Conservation (phyloP, 495 filamentous ascomycete genomes). For the Pseudevernia furfuracea region DNA sequence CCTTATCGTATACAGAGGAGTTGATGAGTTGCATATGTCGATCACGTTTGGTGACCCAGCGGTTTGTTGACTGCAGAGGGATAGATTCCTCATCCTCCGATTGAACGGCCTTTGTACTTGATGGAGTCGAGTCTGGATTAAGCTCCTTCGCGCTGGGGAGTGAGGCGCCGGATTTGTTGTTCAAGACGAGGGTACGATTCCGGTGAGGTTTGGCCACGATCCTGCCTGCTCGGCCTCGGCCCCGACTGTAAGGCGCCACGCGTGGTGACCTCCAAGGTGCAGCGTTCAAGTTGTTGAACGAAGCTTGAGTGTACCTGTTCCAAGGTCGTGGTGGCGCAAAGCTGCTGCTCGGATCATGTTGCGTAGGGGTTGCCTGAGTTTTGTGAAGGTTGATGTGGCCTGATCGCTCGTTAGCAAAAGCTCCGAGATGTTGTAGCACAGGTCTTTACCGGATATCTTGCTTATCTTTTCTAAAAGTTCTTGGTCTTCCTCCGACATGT, state of each 20-base stretch:
- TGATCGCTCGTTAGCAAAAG: slow-evolving; percentile 34
- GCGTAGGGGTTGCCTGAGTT: slow-evolving; percentile 44
- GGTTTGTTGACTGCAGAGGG: slow-evolving; percentile 27
- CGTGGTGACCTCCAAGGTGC: slow-evolving; percentile 21
- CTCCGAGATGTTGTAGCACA: slow-evolving; percentile 21
- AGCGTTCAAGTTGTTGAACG: slow-evolving; percentile 22
- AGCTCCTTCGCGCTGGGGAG: not conserved
- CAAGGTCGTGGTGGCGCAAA: slow-evolving; percentile 9
- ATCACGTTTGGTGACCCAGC: slow-evolving; percentile 73
- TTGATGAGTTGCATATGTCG: slow-evolving; percentile 90
- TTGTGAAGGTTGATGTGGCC: slow-evolving; percentile 82
- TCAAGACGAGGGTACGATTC: slow-evolving; percentile 67
- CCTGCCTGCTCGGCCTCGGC: slow-evolving; percentile 38
- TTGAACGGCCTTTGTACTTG: slow-evolving; percentile 33
- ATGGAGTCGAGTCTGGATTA: not conserved
- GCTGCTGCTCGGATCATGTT: slow-evolving; percentile 16
- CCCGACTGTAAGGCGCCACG: slow-evolving; percentile 40
- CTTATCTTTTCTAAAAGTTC: slow-evolving; percentile 69
- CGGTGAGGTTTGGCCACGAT: slow-evolving; percentile 43
- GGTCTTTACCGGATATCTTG: slow-evolving; percentile 59
- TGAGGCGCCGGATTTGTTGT: slow-evolving; percentile 38
- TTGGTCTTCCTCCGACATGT: slow-evolving; percentile 61
- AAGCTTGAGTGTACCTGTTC: slow-evolving; percentile 21
- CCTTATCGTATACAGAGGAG: slow-evolving; percentile 69
- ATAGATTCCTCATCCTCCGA: slow-evolving; percentile 35